These are phyloP conservation scores for Phytophthora niederhauseri DNA, from an alignment of 352 stramenopile species.

Conservation along the genomic window DNA sequence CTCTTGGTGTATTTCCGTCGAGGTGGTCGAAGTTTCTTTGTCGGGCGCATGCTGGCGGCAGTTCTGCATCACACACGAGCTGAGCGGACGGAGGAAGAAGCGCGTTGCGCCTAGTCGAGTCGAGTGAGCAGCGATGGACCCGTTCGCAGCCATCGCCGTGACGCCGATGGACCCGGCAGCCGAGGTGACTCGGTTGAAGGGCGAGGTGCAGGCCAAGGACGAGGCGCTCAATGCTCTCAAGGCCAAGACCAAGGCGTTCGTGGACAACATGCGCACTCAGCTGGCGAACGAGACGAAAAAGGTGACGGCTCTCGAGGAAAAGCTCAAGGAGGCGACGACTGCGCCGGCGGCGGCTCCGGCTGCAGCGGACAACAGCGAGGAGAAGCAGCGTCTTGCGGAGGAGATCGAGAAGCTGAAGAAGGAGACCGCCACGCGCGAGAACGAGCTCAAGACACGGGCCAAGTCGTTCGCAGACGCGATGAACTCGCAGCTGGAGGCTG, in stretches of 20 bases:
- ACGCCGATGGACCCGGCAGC: conserved; percentile 39
- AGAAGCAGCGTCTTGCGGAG: conserved; percentile 22
- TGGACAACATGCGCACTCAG: conserved; percentile 77
- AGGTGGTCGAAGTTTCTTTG: background rate
- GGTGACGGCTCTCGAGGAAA: conserved; percentile 56
- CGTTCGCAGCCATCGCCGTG: conserved; percentile 1
- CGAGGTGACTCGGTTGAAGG: conserved; percentile 60
- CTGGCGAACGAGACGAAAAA: conserved; percentile 72
- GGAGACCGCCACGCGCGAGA: conserved; percentile 54
- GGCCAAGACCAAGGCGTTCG: conserved; percentile 85
- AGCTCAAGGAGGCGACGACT: conserved; percentile 37
- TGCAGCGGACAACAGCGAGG: conserved; percentile 5
- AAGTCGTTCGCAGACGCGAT: conserved; percentile 76
- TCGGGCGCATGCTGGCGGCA: conserved; percentile 3
- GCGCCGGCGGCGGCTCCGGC: background rate
- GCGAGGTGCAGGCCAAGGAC: conserved; percentile 73
- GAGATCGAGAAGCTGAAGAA: conserved; percentile 55
- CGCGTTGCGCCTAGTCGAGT: background rate
- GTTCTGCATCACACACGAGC: conserved; percentile 29
- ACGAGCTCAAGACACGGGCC: conserved; percentile 69
- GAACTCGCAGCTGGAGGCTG: conserved; percentile 61
- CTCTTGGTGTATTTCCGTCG: conserved; percentile 33
- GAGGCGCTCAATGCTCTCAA: conserved; percentile 85
- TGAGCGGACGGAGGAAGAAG: conserved; percentile 12
- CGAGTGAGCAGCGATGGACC: conserved; percentile 24